phyloP scores from a whole-genome alignment of 176 grass and related monocot genomes.

The Zoysia japonica region DNA sequence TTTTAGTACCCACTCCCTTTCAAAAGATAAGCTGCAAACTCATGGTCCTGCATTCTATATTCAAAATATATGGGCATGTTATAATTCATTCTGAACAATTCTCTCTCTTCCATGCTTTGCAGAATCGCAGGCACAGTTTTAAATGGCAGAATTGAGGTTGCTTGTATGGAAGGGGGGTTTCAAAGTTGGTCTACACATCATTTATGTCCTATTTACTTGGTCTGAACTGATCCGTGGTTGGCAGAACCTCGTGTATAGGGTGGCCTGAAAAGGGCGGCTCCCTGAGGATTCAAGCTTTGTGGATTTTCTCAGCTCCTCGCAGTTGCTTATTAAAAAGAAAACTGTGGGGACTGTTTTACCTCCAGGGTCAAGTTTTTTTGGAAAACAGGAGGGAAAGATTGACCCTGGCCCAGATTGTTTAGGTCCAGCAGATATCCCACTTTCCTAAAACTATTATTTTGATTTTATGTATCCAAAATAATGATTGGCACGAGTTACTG shows the following conservation, averaged over 20 bases:
- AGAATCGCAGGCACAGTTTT: background rate
- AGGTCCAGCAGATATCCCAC: background rate
- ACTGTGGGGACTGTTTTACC: no score
- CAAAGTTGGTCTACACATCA: background rate
- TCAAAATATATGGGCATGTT: background rate
- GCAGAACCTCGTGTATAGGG: no score
- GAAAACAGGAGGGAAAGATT: background rate
- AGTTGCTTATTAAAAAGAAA: no score
- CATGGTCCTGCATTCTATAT: background rate
- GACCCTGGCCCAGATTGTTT: background rate
- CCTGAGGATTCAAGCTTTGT: no score
- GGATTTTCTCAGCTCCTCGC: no score
- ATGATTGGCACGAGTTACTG: background rate
- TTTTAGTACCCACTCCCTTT: background rate
- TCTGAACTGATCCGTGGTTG: no score
- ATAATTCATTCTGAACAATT: background rate
- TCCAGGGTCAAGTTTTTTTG: background rate
- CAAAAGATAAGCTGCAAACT: background rate
- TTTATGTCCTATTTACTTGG: no score
- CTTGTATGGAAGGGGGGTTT: background rate
- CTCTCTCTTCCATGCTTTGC: background rate
- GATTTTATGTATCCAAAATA: background rate
- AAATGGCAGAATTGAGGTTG: no score
- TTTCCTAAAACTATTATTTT: background rate
- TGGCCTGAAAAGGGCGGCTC: no score